Conservation (phyloP, 78 protist species). For the Polysphondylium violaceum region DNA sequence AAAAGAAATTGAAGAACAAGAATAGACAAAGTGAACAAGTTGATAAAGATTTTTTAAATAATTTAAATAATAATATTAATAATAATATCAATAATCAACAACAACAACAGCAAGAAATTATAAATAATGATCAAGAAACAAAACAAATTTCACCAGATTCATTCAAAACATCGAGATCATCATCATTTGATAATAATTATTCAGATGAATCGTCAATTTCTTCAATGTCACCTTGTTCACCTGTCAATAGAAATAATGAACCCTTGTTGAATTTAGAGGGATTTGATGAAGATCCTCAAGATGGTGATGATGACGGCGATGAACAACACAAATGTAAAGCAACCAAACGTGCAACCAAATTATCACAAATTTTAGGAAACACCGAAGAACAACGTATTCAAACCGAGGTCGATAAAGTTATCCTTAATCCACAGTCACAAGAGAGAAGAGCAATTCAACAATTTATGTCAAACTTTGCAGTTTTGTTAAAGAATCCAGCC, state of each 20-base stretch:
- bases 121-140: neutral
- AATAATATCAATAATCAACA: neutral
- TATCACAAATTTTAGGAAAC: conserved; percentile 55
- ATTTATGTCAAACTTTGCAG: conserved; percentile 51
- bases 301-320: neutral
- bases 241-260: too few species aligned
- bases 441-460: conserved; percentile 58
- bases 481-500: conserved; percentile 33
- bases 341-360: conserved; percentile 38
- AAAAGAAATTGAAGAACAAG: conserved; percentile 13
- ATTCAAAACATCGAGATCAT: conserved; percentile 35
- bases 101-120: neutral
- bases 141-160: neutral
- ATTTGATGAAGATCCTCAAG: conserved; percentile 6
- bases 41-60: neutral
- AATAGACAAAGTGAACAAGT: conserved; percentile 27
- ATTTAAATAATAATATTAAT: neutral
- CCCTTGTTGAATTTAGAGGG: neutral
- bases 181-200: conserved; percentile 38
- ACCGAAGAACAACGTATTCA: conserved; percentile 70
- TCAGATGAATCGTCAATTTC: neutral
- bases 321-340: neutral
- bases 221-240: conserved; percentile 10
- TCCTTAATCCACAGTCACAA: conserved; percentile 17
- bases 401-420: conserved; percentile 62